Evolutionary conservation across 768 basidiomycete genomes (phyloP).

Genomic region (Crepidotus variabilis): DNA sequence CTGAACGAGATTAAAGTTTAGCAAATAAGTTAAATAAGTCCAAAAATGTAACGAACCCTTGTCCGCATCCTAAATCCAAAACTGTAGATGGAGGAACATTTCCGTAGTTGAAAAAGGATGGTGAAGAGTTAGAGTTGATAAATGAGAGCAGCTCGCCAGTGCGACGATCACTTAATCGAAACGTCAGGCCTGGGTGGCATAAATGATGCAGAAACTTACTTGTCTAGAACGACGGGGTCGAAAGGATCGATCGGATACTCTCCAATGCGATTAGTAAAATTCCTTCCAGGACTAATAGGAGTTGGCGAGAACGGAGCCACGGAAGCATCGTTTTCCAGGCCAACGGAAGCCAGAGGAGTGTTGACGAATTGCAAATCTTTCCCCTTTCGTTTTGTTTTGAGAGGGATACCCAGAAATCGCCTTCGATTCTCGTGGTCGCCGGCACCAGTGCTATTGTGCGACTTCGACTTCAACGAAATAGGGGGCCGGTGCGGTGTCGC

Average conservation of each 20-base stretch:
- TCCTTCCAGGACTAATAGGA: not conserved
- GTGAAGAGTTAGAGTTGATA: conserved; percentile 48
- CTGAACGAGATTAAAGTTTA: conserved; percentile 10
- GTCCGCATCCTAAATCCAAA: conserved; percentile 73
- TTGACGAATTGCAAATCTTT: not conserved
- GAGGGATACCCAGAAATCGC: not conserved
- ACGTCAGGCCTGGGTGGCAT: conserved; percentile 2
- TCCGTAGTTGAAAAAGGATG: conserved; percentile 54
- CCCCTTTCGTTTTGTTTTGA: not conserved
- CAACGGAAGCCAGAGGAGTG: not conserved
- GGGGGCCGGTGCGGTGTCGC: not conserved
- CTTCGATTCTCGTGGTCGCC: not conserved
- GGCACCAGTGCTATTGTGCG: not conserved
- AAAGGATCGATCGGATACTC: conserved; percentile 37
- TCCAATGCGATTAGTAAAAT: conserved; percentile 14
- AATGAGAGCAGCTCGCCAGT: conserved; percentile 49
- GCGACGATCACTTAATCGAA: conserved; percentile 50
- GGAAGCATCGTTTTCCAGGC: not conserved
- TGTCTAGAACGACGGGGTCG: conserved; percentile 49
- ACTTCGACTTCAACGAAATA: not conserved
- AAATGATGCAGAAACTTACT: conserved; percentile 33
- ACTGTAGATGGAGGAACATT: conserved; percentile 45
- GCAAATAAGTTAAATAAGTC: not conserved
- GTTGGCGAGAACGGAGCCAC: not conserved
- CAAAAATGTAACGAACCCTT: conserved; percentile 34